phyloP scores from a whole-genome alignment of 2,329 filamentous ascomycete species.

The Pseudopyricularia javanii region DNA sequence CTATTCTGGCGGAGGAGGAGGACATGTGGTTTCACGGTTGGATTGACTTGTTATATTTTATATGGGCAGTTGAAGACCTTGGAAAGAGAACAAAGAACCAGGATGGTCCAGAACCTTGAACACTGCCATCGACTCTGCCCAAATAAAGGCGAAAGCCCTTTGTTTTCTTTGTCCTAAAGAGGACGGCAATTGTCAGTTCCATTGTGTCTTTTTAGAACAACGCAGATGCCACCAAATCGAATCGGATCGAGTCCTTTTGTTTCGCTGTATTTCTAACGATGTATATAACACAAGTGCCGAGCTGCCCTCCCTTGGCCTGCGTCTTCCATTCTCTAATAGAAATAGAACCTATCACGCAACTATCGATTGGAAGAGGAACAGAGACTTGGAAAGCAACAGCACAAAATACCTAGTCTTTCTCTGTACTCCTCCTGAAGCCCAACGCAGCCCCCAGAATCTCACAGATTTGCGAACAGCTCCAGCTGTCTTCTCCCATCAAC shows the following conservation, averaged over 20 bases:
- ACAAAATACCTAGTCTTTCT: too few relatives aligned
- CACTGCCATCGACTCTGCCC: neutral
- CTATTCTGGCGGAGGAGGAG: neutral
- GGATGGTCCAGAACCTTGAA: neutral
- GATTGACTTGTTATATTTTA: neutral
- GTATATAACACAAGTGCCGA: neutral
- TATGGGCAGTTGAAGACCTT: neutral
- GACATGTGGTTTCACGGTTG: too few relatives aligned
- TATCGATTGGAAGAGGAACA: neutral
- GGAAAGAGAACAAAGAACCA: neutral
- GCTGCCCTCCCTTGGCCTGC: neutral
- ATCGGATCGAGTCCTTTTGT: too few relatives aligned
- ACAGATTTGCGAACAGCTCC: neutral
- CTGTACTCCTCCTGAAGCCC: neutral
- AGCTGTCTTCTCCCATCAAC: neutral
- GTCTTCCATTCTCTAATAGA: neutral
- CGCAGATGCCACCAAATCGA: too few relatives aligned
- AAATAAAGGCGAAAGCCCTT: neutral
- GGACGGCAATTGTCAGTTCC: neutral
- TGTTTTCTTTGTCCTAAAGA: neutral
- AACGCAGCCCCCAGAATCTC: neutral
- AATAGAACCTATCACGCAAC: neutral
- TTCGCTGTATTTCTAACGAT: neutral
- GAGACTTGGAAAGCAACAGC: neutral
- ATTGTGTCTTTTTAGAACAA: neutral